Base-by-base conservation (phyloP, 768 basidiomycete genomes). In the Mycena crocata region DNA sequence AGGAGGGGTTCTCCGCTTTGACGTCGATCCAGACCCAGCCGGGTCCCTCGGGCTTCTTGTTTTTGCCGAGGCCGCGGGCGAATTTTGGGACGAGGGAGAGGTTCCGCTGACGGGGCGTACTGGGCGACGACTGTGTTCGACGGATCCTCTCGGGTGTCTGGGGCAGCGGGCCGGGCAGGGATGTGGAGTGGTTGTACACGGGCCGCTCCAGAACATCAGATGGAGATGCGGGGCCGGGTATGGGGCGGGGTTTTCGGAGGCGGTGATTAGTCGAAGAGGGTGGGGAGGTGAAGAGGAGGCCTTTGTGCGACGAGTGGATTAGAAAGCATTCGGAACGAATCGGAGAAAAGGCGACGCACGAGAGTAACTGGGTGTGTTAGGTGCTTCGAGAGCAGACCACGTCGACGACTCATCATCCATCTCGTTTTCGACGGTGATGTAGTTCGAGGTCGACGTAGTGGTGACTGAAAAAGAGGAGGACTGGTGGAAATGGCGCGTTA, bases 21-120 rank as follows among this genome's bases (percentile, higher is more conserved):
- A 69, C 56, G 60, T 69, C 60, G 60, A 69, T 44, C 64, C 60
- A 69, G 15, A 66, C 64, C 64, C 68, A 66, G 9, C 64, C 64
- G 13, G 55, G 30, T n/a, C 28, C n/a, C 2, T 65, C 56, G 1
- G 55, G 13, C 13, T 55, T 57, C 39, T 59, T 67, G 34, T 40
- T 31, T 15, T 19, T 55, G 19, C 52, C 58, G 21, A 60, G 34
- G 9, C 45, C 42, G 50, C 60, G 68, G 15, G 60, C 59, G 37
- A 65, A 42, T 26, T 61, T 66, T 44, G 68, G 64, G 23, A n/a
- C n/a, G n/a, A 69, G 55, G 40, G 60, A 52, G 52, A 49, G 30
- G 5, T 23, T 24, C 44, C 42, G 63, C 46, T 6, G 12, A 42
- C 10, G 46, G 49, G 26, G 55, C n/a, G n/a, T n/a, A n/a, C n/a